Percentiles rank a stretch among this genome's conserved stretches.
Evolutionary conservation across 129 eudicot species (phyloP).

Genomic region (Saposhnikovia divaricata): DNA sequence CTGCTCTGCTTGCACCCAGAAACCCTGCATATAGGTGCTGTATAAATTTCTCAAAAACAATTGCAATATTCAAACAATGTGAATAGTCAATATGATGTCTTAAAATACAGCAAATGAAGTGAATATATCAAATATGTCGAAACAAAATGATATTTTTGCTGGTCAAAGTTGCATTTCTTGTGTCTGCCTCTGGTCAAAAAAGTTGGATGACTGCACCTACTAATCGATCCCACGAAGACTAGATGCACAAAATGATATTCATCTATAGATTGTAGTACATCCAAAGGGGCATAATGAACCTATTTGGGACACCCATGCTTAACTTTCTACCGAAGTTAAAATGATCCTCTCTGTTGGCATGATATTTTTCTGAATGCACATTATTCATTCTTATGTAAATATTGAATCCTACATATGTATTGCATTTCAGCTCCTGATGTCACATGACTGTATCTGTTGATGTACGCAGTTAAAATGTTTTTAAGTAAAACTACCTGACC

Average conservation of each 20-base stretch:
- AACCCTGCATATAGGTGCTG: neutral
- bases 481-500: neutral
- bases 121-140: neutral
- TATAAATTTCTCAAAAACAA: neutral
- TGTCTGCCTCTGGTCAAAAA: too few species aligned
- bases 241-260: neutral
- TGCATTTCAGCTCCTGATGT: slow-evolving; percentile 1
- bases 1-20: neutral
- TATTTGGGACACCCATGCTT: neutral
- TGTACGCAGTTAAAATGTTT: neutral
- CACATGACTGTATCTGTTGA: neutral
- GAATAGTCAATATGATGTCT: neutral
- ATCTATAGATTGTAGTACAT: too few species aligned
- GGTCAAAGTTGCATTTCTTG: neutral
- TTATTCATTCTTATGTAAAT: too few species aligned
- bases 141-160: neutral
- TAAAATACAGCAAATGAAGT: too few species aligned
- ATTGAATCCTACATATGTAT: neutral
- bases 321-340: neutral
- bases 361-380: neutral
- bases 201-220: neutral
- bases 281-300: neutral
- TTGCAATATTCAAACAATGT: too few species aligned
- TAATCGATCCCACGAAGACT: neutral
- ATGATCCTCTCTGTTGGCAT: neutral